A percentile compares a stretch with the other conserved stretches of the same genome.
phyloP scores from a whole-genome alignment of 176 grass and related monocot genomes.

The Olyra latifolia region DNA sequence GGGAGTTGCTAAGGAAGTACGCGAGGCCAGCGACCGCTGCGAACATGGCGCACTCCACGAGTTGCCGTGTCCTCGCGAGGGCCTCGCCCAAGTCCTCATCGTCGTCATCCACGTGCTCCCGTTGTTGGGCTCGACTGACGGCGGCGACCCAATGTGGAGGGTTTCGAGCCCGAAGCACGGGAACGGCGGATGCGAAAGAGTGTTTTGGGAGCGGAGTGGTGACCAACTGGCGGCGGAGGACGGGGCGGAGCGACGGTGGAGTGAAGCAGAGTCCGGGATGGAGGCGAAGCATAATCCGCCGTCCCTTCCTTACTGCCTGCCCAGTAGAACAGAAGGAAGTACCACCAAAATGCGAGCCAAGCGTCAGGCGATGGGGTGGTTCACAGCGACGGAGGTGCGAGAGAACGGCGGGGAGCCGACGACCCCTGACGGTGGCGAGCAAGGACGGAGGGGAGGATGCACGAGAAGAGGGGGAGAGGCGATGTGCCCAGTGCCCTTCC shows the following conservation, averaged over 20 bases:
- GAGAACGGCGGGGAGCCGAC: not conserved
- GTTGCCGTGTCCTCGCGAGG: slow-evolving; percentile 57
- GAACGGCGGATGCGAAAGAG: not conserved
- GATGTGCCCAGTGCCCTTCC: not conserved
- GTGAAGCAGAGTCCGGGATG: not conserved
- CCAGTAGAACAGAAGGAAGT: not conserved
- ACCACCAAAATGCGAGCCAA: not conserved
- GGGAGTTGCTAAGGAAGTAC: slow-evolving; percentile 91
- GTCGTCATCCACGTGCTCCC: not conserved
- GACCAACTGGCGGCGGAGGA: not conserved
- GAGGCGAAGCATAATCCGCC: slow-evolving; percentile 13
- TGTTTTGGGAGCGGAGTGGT: not conserved
- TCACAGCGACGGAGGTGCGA: not conserved
- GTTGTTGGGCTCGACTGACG: not conserved
- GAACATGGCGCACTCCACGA: slow-evolving; percentile 98
- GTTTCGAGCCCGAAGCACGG: not conserved
- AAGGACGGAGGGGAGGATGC: not conserved
- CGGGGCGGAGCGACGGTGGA: not conserved
- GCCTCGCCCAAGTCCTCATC: slow-evolving; percentile 42
- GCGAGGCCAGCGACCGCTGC: slow-evolving; percentile 75
- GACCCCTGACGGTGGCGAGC: not conserved
- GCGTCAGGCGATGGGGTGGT: not conserved
- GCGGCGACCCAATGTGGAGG: not conserved
- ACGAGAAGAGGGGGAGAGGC: not conserved
- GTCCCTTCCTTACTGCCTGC: not conserved